phyloP scores from a whole-genome alignment of 1,284 basidiomycete species.

The Apiotrichum montevideense region DNA sequence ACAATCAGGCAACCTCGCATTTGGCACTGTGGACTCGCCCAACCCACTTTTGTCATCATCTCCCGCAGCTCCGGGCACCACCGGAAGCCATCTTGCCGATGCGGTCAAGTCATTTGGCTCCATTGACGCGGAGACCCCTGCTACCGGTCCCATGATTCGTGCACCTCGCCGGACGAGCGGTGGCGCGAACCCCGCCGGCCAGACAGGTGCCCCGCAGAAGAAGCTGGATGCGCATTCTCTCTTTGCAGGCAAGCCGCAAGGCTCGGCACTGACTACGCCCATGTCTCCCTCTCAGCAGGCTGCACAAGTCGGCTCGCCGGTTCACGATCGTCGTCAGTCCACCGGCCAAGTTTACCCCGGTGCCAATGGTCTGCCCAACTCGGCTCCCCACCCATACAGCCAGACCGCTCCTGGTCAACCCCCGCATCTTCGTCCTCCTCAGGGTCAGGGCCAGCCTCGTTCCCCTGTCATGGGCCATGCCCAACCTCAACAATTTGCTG shows the following conservation, averaged over 20 bases:
- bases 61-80: slow-evolving; percentile 46
- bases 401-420: slow-evolving; percentile 17
- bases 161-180: slow-evolving; percentile 35
- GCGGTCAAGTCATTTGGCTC: slow-evolving; percentile 71
- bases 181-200: slow-evolving; percentile 18
- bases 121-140: slow-evolving; percentile 53
- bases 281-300: slow-evolving; percentile 21
- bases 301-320: slow-evolving; percentile 14
- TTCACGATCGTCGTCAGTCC: slow-evolving; percentile 30
- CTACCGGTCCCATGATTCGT: slow-evolving; percentile 39
- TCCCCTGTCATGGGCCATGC: slow-evolving; percentile 27
- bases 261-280: slow-evolving; percentile 12
- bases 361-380: slow-evolving; percentile 24
- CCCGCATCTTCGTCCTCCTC: slow-evolving; percentile 27
- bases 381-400: slow-evolving; percentile 15
- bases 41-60: slow-evolving; percentile 45
- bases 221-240: slow-evolving; percentile 37
- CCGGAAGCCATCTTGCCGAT: slow-evolving; percentile 43
- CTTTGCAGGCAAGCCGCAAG: slow-evolving; percentile 35
- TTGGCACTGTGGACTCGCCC: slow-evolving; percentile 70
- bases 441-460: slow-evolving; percentile 25
- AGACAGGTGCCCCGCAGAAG: slow-evolving; percentile 22
- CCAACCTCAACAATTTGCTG: slow-evolving; percentile 15
- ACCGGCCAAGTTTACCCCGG: slow-evolving; percentile 22
- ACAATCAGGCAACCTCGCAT: slow-evolving; percentile 50